Percentiles rank a stretch among this genome's conserved stretches.
Conservation (phyloP, 345 rosid species). For the Fremontodendron californicum region DNA sequence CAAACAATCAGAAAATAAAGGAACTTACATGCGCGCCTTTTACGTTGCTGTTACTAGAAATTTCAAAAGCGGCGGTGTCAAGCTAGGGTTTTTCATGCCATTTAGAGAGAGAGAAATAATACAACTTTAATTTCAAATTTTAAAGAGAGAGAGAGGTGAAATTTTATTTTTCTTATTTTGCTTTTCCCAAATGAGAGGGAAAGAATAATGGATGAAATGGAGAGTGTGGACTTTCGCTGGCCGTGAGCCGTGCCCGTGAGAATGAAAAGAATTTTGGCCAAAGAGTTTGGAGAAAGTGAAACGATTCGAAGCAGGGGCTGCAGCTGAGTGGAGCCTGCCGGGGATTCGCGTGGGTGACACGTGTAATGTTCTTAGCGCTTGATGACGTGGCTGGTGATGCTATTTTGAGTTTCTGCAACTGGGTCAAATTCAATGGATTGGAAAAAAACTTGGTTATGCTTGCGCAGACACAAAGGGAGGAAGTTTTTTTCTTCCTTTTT, state of each 20-base stretch:
- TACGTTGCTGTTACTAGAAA: constrained; percentile 9
- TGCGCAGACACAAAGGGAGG: background rate
- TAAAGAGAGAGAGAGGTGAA: constrained; percentile 21
- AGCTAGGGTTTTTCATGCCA: constrained; percentile 45
- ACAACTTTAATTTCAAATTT: background rate
- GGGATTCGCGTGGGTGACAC: background rate
- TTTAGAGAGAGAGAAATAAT: background rate
- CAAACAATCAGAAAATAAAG: background rate
- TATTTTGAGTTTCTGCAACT: background rate
- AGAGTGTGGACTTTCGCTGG: background rate
- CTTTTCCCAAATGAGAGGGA: background rate
- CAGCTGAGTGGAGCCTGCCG: background rate
- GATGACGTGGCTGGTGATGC: constrained; percentile 6
- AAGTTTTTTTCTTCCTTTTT: background rate
- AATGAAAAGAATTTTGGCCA: background rate
- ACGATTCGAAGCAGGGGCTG: background rate
- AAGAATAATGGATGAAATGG: background rate
- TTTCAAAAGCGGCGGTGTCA: constrained; percentile 42
- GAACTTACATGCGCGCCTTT: background rate
- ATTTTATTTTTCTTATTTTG: background rate
- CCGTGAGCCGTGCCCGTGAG: background rate
- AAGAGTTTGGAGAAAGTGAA: background rate
- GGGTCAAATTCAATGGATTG: background rate
- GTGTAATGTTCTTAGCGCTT: background rate
- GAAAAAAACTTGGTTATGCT: background rate